Evolutionary conservation across 2,329 filamentous ascomycete genomes (phyloP).

Genomic region (Colletotrichum lini): DNA sequence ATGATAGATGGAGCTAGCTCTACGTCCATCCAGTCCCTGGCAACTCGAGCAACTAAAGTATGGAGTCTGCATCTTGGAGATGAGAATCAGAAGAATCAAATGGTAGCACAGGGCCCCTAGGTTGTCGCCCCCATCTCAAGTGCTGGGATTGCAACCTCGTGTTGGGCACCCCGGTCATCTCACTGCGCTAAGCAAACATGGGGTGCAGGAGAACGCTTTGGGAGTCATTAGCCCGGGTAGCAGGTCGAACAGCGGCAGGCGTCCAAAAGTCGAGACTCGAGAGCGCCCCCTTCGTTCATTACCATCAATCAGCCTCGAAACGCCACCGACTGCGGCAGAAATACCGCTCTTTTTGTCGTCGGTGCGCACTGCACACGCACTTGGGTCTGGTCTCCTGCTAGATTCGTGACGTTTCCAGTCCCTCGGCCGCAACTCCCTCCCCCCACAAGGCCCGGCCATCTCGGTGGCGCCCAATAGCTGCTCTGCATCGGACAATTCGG

Average conservation of each 20-base stretch:
- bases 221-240: constrained; percentile 13
- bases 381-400: constrained; percentile 17
- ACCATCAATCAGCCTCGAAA: constrained; percentile 23
- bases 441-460: constrained; percentile 28
- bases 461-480: constrained; percentile 35
- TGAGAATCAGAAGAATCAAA: constrained; percentile 29
- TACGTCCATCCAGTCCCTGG: constrained; percentile 20
- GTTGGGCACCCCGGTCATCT: constrained; percentile 30
- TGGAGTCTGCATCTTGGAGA: too few relatives aligned
- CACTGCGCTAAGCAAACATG: constrained; percentile 27
- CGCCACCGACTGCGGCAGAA: not conserved
- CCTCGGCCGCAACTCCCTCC: constrained; percentile 5
- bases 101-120: constrained; percentile 20
- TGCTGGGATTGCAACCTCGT: constrained; percentile 37
- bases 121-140: constrained; percentile 21
- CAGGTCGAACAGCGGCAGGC: not conserved
- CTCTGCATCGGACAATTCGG: constrained; percentile 36
- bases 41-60: constrained; percentile 10
- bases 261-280: not conserved
- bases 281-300: not conserved
- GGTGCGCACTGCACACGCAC: not conserved
- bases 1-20: constrained; percentile 34
- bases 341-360: not conserved
- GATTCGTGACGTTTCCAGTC: constrained; percentile 31
- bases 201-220: constrained; percentile 25